Evolutionary conservation across 139 green algal species (phyloP).

Genomic region (Tetraselmis striata): DNA sequence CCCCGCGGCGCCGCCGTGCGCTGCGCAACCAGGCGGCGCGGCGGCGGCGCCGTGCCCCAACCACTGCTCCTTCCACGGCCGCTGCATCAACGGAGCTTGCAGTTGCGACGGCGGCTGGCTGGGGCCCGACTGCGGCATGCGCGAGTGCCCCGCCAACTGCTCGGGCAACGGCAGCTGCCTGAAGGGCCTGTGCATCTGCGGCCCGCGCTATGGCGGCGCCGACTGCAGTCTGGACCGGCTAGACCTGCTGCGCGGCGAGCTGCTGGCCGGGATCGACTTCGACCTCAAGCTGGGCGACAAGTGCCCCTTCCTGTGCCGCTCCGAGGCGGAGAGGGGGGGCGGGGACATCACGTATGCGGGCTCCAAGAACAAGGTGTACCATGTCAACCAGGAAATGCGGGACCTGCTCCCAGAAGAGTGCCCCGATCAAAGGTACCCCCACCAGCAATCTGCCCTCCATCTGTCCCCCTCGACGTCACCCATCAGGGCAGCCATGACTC

Average conservation of each 20-base stretch:
- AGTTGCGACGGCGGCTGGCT: slow-evolving; percentile 7
- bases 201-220: not conserved
- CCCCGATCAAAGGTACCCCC: not conserved
- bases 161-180: not conserved
- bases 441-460: too few relatives aligned
- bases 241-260: not conserved
- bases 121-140: slow-evolving; percentile 1
- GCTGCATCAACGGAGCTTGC: not conserved
- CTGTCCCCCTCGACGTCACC: too few relatives aligned
- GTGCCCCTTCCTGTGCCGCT: slow-evolving; percentile 8
- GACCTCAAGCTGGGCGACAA: not conserved
- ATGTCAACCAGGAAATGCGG: not conserved
- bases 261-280: slow-evolving; percentile 9
- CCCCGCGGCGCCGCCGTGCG: too few relatives aligned
- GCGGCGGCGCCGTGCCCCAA: not conserved
- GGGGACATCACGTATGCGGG: not conserved
- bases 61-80: not conserved
- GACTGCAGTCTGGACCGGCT: slow-evolving; percentile 5
- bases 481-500: too few relatives aligned
- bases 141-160: not conserved
- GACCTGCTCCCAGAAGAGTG: not conserved
- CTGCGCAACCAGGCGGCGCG: too few relatives aligned
- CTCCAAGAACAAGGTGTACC: not conserved
- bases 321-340: not conserved
- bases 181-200: slow-evolving; percentile 2